Conservation (phyloP, 331 rosid genomes). For the Pyracantha coccinea region DNA sequence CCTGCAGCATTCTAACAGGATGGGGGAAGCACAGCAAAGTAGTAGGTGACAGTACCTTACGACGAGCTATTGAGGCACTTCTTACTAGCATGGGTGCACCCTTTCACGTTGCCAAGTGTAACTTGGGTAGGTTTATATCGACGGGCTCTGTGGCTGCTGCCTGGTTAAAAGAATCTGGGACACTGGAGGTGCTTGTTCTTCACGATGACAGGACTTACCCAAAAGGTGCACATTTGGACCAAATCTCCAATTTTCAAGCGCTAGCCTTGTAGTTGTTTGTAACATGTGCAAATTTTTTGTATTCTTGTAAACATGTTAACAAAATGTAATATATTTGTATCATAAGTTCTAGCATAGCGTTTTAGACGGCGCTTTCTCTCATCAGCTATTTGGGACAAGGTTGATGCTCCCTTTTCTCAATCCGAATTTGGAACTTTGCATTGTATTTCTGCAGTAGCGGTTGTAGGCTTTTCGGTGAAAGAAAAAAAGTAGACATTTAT, state of each 20-base stretch:
- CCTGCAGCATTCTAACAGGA: slow-evolving; percentile 82
- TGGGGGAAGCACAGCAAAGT: slow-evolving; percentile 99
- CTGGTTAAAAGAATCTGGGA: slow-evolving; percentile 63
- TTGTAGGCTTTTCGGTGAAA: no score
- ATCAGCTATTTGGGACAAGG: not conserved
- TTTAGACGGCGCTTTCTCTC: not conserved
- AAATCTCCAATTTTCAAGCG: slow-evolving; percentile 28
- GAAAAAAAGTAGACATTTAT: no score
- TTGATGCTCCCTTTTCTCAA: not conserved
- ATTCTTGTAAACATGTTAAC: not conserved
- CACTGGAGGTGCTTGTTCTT: slow-evolving; percentile 57
- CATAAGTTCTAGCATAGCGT: not conserved
- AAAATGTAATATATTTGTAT: not conserved
- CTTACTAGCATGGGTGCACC: slow-evolving; percentile 75
- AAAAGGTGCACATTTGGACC: slow-evolving; percentile 19
- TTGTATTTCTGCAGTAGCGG: not conserved
- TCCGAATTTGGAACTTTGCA: not conserved
- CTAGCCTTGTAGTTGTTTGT: slow-evolving; percentile 25
- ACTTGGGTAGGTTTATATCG: slow-evolving; percentile 67
- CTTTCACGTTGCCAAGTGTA: slow-evolving; percentile 49
- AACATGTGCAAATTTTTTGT: not conserved
- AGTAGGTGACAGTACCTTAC: slow-evolving; percentile 61
- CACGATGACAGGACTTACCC: slow-evolving; percentile 44
- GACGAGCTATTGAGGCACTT: slow-evolving; percentile 65
- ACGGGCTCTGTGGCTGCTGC: slow-evolving; percentile 57